These are phyloP conservation scores for Heliamphora pulchella DNA, from an alignment of 179 eudicot species.

Conservation along the genomic window DNA sequence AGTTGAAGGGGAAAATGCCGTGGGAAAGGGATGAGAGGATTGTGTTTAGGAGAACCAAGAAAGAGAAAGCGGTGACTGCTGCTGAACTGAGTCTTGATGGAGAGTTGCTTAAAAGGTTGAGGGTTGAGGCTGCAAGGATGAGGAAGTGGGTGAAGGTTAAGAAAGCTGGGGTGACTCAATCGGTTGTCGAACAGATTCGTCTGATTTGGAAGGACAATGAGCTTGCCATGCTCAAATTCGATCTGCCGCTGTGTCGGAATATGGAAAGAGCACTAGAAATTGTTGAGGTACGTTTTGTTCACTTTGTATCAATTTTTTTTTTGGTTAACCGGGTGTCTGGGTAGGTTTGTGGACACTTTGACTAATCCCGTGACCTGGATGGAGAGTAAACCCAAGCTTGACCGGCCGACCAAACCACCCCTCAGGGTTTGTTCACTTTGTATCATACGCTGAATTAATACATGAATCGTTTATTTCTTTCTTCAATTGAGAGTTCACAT, in stretches of 20 bases:
- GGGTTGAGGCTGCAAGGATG: slow-evolving; percentile 55
- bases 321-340: no score
- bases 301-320: no score
- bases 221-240: slow-evolving; percentile 80
- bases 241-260: slow-evolving; percentile 73
- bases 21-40: slow-evolving; percentile 61
- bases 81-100: slow-evolving; percentile 67
- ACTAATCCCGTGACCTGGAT: no score
- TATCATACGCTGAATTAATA: background rate
- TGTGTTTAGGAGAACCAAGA: slow-evolving; percentile 53
- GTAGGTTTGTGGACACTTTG: no score
- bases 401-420: no score
- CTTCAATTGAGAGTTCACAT: background rate
- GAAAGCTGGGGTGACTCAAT: slow-evolving; percentile 73
- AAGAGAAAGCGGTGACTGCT: slow-evolving; percentile 47
- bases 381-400: no score
- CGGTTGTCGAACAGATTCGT: slow-evolving; percentile 62
- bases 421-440: no score
- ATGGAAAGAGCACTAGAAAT: slow-evolving; percentile 89
- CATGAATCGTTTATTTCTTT: background rate
- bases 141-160: slow-evolving; percentile 83
- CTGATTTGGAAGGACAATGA: slow-evolving; percentile 65
- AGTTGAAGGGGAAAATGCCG: slow-evolving; percentile 44
- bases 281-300: slow-evolving; percentile 66
- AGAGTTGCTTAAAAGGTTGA: slow-evolving; percentile 62